Conservation (phyloP, 1,139 yeast genomes). For the Hanseniaspora gamundiae region DNA sequence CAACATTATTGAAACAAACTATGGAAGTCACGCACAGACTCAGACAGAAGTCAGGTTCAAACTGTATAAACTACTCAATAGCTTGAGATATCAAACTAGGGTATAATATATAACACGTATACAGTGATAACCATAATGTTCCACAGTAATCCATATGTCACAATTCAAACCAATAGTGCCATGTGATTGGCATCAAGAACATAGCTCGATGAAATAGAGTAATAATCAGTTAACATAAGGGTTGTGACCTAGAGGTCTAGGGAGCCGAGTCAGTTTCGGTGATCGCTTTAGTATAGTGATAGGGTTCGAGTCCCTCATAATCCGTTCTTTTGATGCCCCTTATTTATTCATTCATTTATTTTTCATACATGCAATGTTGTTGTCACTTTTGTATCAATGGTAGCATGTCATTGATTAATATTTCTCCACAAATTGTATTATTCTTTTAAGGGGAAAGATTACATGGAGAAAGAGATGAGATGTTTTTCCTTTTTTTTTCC, state of each 20-base stretch:
- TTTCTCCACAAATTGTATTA: too few relatives aligned
- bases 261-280: conserved; percentile 3
- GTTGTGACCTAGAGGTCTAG: conserved; percentile 2
- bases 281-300: conserved; percentile 1
- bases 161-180: too few relatives aligned
- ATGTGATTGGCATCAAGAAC: background rate
- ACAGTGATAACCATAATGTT: too few relatives aligned
- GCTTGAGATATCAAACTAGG: background rate
- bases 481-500: too few relatives aligned
- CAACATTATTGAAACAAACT: background rate
- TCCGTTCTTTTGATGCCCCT: background rate
- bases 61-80: background rate
- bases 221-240: background rate
- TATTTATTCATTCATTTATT: background rate
- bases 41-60: background rate
- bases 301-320: conserved; percentile 2
- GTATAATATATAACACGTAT: background rate
- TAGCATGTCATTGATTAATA: too few relatives aligned
- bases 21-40: too few relatives aligned
- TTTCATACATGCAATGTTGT: too few relatives aligned
- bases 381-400: too few relatives aligned
- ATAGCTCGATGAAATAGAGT: background rate
- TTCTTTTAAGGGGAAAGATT: background rate
- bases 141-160: background rate
- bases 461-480: background rate